Conservation (phyloP, 2,329 filamentous ascomycete genomes). For the Mariannaea elegans region DNA sequence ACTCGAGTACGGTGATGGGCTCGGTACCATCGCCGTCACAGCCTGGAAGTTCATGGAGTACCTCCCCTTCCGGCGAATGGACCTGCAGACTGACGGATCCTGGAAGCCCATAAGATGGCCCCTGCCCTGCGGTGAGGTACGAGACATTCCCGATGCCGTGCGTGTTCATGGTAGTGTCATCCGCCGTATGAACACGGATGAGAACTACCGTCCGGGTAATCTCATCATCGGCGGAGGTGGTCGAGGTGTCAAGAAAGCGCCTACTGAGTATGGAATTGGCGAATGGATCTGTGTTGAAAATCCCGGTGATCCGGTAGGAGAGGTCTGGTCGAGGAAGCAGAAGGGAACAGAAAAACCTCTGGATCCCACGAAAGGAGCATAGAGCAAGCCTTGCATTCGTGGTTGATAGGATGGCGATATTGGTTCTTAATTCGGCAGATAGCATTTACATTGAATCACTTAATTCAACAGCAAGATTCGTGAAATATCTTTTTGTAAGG, state of each 20-base stretch:
- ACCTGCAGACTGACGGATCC: constrained; percentile 73
- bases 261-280: constrained; percentile 70
- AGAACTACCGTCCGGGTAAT: constrained; percentile 78
- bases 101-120: constrained; percentile 87
- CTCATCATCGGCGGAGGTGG: constrained; percentile 83
- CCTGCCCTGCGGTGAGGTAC: constrained; percentile 77
- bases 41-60: constrained; percentile 85
- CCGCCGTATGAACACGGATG: constrained; percentile 71
- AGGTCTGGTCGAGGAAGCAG: constrained; percentile 66
- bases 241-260: constrained; percentile 70
- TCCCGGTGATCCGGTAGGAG: constrained; percentile 73
- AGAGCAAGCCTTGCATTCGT: not conserved
- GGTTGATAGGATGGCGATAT: not conserved
- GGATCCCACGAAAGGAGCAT: not conserved
- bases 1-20: constrained; percentile 69
- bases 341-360: constrained; percentile 13
- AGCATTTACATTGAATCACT: not conserved
- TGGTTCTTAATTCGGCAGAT: not conserved
- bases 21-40: constrained; percentile 63
- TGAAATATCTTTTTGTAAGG: not conserved
- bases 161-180: constrained; percentile 80
- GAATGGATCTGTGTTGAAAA: constrained; percentile 75
- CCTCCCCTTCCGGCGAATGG: constrained; percentile 83
- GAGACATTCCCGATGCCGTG: constrained; percentile 77
- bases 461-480: not conserved